Percentiles rank a stretch among this genome's conserved stretches.
phyloP scores from a whole-genome alignment of 2,329 filamentous ascomycete genomes.

The Teratosphaeria viscida region DNA sequence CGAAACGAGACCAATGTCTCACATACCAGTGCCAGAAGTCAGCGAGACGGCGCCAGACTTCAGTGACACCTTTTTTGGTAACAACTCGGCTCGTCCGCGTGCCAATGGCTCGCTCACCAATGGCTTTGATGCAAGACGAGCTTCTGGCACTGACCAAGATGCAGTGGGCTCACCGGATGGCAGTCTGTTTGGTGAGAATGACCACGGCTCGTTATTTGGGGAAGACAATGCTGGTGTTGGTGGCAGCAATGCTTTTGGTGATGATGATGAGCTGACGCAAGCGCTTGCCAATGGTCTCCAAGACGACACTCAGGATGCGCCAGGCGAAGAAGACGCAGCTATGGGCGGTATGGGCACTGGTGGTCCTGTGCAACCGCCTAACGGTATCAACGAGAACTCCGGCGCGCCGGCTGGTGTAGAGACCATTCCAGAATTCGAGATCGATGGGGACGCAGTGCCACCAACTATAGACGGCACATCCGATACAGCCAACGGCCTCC shows the following conservation, averaged over 20 bases:
- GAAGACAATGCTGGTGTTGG: slow-evolving; percentile 45
- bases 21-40: slow-evolving; percentile 64
- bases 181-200: slow-evolving; percentile 74
- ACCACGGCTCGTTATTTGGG: slow-evolving; percentile 68
- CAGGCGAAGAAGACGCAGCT: slow-evolving; percentile 28
- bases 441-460: background rate
- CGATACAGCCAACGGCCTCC: slow-evolving; percentile 37
- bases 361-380: slow-evolving; percentile 28
- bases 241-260: slow-evolving; percentile 53
- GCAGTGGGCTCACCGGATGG: slow-evolving; percentile 57
- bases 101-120: slow-evolving; percentile 44
- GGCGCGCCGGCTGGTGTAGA: background rate
- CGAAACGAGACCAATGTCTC: slow-evolving; percentile 70
- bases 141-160: slow-evolving; percentile 42
- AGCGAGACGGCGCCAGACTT: slow-evolving; percentile 53
- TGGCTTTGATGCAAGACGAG: slow-evolving; percentile 10
- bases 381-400: slow-evolving; percentile 2
- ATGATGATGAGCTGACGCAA: slow-evolving; percentile 71
- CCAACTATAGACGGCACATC: slow-evolving; percentile 1
- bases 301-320: slow-evolving; percentile 26
- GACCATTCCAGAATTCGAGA: background rate
- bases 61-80: slow-evolving; percentile 66
- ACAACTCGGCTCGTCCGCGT: slow-evolving; percentile 52
- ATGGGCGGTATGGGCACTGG: slow-evolving; percentile 33
- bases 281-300: slow-evolving; percentile 52